Percentiles rank a stretch among this genome's conserved stretches.
Evolutionary conservation across 2,329 filamentous ascomycete genomes (phyloP).

Genomic region (Aspergillus pseudoviridinutans): DNA sequence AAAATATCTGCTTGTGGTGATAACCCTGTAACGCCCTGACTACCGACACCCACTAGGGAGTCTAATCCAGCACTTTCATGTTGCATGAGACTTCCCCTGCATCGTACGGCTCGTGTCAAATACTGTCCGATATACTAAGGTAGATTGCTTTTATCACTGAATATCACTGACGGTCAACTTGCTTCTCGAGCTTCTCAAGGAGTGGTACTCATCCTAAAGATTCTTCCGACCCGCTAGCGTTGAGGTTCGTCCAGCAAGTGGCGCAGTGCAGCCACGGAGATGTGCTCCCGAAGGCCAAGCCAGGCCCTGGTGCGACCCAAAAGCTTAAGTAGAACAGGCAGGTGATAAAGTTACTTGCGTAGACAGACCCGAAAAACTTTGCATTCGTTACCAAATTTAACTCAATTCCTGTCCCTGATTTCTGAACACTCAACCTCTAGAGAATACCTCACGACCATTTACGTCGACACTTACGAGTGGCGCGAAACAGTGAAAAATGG

Average conservation of each 20-base stretch:
- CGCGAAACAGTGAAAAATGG: not conserved
- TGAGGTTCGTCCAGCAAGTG: too few relatives aligned
- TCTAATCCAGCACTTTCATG: not conserved
- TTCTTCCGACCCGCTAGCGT: not conserved
- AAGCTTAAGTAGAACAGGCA: conserved; percentile 7
- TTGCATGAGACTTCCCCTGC: not conserved
- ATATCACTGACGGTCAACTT: not conserved
- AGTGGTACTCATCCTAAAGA: not conserved
- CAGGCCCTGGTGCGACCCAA: conserved; percentile 5
- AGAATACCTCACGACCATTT: not conserved
- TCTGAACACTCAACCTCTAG: not conserved
- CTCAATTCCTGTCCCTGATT: not conserved
- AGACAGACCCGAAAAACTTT: not conserved
- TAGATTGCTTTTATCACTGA: not conserved
- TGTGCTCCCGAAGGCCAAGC: not conserved
- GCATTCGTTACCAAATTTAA: not conserved
- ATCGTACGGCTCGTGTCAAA: not conserved
- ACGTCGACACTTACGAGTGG: not conserved
- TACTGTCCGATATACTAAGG: not conserved
- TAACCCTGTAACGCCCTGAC: too few relatives aligned
- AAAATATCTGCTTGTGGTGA: too few relatives aligned
- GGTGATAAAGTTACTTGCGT: not conserved
- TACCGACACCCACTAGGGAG: not conserved
- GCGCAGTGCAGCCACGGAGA: not conserved
- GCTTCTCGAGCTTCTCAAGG: not conserved